Base-by-base conservation (phyloP, 75 land plant species). In the Cupressus sempervirens region DNA sequence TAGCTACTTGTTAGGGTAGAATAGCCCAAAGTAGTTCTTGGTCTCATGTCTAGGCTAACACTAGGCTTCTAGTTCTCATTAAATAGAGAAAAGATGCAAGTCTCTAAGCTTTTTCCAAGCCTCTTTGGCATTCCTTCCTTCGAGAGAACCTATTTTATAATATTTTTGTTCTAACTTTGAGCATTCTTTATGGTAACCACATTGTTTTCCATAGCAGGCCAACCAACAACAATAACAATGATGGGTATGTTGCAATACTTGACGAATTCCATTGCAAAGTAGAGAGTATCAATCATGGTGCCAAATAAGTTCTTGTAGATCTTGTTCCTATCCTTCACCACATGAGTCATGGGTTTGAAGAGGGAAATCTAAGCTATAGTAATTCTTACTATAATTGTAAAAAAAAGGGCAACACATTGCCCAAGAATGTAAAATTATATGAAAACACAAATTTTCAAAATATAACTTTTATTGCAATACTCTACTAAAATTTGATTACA, bases 381-480 rank as follows among this genome's bases (percentile, higher is more conserved):
- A 18, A 11, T 23, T 70, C 45, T 67, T 23, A 41, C 53, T 62
- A 30, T 34, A 15, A 4, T 43, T 70, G 68, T 88, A 89, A 2
- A 74, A 88, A 85, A 72, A 58, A 89, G 15, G 91, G 90, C 41
- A 88, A 89, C 23, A 88, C 58, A 54, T 89, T 89, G 72, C 79
- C 82, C 74, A 88, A 50, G n/a, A n/a, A n/a, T n/a, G n/a, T n/a
- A n/a, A n/a, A n/a, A n/a, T n/a, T n/a, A n/a, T n/a, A n/a, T n/a
- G n/a, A n/a, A n/a, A n/a, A n/a, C n/a, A n/a, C n/a, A n/a, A n/a
- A n/a, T n/a, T n/a, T n/a, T n/a, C n/a, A n/a, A n/a, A n/a, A n/a
- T n/a, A n/a, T n/a, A n/a, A n/a, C n/a, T n/a, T n/a, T n/a, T n/a
- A n/a, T n/a, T n/a, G n/a, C n/a, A n/a, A n/a, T n/a, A n/a, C n/a